Evolutionary conservation across 192 early-diverging fungal species (phyloP).

Genomic region (Pilobolus umbonatus): DNA sequence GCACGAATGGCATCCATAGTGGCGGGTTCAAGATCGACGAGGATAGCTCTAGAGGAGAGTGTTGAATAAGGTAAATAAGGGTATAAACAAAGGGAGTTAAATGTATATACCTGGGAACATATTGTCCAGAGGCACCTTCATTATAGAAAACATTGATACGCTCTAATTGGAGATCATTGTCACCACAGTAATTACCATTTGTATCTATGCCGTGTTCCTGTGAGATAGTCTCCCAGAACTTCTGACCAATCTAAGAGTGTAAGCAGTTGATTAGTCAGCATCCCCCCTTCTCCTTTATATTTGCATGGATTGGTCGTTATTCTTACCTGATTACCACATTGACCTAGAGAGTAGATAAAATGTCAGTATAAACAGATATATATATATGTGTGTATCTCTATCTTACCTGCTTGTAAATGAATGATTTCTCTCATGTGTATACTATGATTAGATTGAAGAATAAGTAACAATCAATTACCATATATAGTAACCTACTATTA

Average conservation of each 20-base stretch:
- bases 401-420: constrained; percentile 52
- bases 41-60: constrained; percentile 43
- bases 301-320: too few relatives aligned
- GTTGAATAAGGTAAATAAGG: not conserved
- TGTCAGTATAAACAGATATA: not conserved
- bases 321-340: constrained; percentile 45
- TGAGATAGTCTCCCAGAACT: constrained; percentile 85
- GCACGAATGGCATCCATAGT: constrained; percentile 61
- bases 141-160: constrained; percentile 84
- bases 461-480: too few relatives aligned
- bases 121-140: constrained; percentile 62
- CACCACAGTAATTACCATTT: constrained; percentile 54
- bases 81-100: not conserved
- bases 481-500: too few relatives aligned
- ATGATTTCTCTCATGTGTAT: constrained; percentile 65
- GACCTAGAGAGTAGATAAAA: constrained; percentile 33
- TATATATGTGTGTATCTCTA: not conserved
- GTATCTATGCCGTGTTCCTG: constrained; percentile 76
- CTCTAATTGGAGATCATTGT: constrained; percentile 67
- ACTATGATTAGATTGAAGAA: too few relatives aligned
- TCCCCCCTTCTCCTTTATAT: too few relatives aligned
- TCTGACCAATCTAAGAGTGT: constrained; percentile 61
- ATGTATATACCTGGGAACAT: constrained; percentile 54
- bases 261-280: too few relatives aligned
- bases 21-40: constrained; percentile 77